Conservation (phyloP, 2,329 filamentous ascomycete genomes). For the Biscogniauxia sp. region DNA sequence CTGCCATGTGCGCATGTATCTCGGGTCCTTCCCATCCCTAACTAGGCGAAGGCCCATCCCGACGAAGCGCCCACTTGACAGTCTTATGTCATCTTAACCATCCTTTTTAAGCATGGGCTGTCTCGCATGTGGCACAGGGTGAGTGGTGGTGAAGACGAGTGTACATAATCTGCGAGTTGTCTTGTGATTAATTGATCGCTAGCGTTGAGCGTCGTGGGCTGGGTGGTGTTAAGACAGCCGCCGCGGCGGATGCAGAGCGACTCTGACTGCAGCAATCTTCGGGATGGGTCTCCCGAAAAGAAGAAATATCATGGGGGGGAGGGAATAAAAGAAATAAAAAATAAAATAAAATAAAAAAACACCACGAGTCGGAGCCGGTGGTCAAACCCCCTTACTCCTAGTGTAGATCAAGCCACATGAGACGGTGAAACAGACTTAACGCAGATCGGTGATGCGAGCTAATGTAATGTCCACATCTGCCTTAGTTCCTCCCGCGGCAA, state of each 20-base stretch:
- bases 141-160: neutral
- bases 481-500: neutral
- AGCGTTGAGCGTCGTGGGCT: neutral
- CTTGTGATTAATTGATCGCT: neutral
- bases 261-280: constrained; percentile 1
- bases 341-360: neutral
- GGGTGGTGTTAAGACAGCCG: neutral
- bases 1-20: neutral
- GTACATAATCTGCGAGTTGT: neutral
- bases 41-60: neutral
- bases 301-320: neutral
- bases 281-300: neutral
- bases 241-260: neutral
- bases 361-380: neutral
- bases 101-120: neutral
- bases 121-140: neutral
- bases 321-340: too few species aligned
- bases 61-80: neutral
- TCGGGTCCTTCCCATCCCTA: neutral
- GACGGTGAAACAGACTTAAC: neutral
- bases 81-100: neutral
- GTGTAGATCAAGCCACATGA: neutral
- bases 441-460: neutral
- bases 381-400: neutral
- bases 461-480: neutral